Percentiles rank a stretch among this genome's conserved stretches.
Conservation (phyloP, 768 basidiomycete species). For the Pleurotus citrinopileatus region DNA sequence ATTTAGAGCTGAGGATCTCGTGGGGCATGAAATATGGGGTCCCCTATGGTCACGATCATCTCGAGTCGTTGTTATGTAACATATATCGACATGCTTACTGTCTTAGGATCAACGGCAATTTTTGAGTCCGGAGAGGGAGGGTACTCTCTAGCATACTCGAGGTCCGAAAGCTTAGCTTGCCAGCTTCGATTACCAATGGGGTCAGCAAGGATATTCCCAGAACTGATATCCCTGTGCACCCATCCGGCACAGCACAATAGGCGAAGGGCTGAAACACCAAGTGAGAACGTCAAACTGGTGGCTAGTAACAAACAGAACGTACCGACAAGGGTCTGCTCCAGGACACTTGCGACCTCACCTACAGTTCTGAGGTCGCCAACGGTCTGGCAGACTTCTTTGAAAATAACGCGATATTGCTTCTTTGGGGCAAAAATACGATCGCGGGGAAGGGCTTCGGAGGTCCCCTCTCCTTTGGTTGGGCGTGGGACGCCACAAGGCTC, state of each 20-base stretch:
- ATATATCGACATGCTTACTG: background rate
- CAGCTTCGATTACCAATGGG: background rate
- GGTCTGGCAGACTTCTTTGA: background rate
- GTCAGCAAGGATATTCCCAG: background rate
- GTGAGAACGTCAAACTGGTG: background rate
- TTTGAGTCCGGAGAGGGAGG: background rate
- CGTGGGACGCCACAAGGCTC: background rate
- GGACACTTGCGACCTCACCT: background rate
- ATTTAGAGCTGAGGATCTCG: background rate
- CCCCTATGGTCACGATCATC: background rate
- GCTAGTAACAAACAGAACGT: no score
- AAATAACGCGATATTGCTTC: background rate
- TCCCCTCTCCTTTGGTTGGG: background rate
- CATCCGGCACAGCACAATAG: slow-evolving; percentile 1
- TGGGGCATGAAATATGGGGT: slow-evolving; percentile 5
- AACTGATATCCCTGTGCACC: slow-evolving; percentile 5
- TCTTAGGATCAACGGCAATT: background rate
- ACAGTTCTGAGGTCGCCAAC: background rate
- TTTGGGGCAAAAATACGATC: background rate
- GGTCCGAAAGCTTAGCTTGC: slow-evolving; percentile 2
- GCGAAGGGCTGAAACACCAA: background rate
- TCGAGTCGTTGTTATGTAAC: background rate
- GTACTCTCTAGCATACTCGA: background rate
- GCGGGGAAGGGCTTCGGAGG: background rate
- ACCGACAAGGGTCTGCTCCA: background rate